Conservation (phyloP, 2,329 filamentous ascomycete species). For the Alternaria brassicicola region DNA sequence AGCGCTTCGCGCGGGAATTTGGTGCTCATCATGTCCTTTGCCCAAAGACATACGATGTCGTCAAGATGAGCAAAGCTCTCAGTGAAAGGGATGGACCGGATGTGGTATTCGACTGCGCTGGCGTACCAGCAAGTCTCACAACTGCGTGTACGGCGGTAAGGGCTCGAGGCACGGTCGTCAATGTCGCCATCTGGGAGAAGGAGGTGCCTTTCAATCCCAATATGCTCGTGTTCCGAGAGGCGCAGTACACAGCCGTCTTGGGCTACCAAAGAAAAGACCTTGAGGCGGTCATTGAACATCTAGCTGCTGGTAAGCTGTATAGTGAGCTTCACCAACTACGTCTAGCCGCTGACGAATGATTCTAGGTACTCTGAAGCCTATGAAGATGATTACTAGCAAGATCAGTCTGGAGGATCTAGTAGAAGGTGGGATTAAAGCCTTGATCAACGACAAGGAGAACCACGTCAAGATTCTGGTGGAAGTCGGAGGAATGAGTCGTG, state of each 20-base stretch:
- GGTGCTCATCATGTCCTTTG: constrained; percentile 63
- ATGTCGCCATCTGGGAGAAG: constrained; percentile 69
- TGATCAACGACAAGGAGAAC: constrained; percentile 65
- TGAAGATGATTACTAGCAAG: constrained; percentile 66
- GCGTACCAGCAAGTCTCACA: constrained; percentile 57
- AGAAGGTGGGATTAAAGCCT: constrained; percentile 62
- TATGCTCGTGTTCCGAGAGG: constrained; percentile 60
- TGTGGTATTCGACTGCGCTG: constrained; percentile 67
- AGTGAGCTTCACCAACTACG: not conserved
- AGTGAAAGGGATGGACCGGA: constrained; percentile 60
- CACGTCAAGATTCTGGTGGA: constrained; percentile 69
- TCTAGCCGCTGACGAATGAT: not conserved
- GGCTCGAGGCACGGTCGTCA: constrained; percentile 64
- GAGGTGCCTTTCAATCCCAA: constrained; percentile 61
- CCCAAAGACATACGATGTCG: constrained; percentile 58
- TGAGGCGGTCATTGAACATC: constrained; percentile 61
- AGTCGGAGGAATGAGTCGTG: constrained; percentile 27
- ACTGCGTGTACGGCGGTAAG: constrained; percentile 57
- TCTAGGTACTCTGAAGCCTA: constrained; percentile 58
- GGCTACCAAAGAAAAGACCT: constrained; percentile 62
- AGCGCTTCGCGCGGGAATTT: constrained; percentile 59
- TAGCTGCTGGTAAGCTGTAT: constrained; percentile 43
- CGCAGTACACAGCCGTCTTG: constrained; percentile 58
- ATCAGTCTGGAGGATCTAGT: constrained; percentile 63
- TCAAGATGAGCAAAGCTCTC: constrained; percentile 54